Evolutionary conservation across 805 yeast genomes (phyloP).

Genomic region (Aciculoconidium aculeatum): DNA sequence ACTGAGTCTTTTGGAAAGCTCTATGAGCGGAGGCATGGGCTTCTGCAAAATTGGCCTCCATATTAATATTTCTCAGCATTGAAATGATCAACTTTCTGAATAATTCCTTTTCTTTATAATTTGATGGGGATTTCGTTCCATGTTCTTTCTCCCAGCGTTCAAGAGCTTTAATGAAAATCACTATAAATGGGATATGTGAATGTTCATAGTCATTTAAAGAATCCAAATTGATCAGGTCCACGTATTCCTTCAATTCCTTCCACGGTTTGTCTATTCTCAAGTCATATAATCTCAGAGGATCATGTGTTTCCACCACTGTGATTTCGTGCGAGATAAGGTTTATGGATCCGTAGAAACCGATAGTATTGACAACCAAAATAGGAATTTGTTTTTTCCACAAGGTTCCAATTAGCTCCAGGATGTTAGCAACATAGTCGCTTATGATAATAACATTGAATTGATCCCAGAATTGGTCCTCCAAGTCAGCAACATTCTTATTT

Average conservation of each 20-base stretch:
- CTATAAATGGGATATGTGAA: slow-evolving; percentile 66
- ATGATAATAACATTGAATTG: slow-evolving; percentile 47
- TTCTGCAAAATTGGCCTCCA: slow-evolving; percentile 43
- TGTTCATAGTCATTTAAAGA: slow-evolving; percentile 37
- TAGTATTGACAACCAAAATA: slow-evolving; percentile 41
- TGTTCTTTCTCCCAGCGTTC: slow-evolving; percentile 34
- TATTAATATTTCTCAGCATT: slow-evolving; percentile 42
- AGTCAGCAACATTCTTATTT: slow-evolving; percentile 9
- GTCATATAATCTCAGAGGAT: slow-evolving; percentile 58
- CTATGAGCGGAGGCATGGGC: slow-evolving; percentile 31
- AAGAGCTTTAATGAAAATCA: slow-evolving; percentile 53
- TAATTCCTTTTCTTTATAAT: slow-evolving; percentile 35
- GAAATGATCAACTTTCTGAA: slow-evolving; percentile 32
- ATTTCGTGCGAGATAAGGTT: slow-evolving; percentile 50
- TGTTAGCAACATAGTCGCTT: slow-evolving; percentile 20
- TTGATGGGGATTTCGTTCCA: slow-evolving; percentile 25
- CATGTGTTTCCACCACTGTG: slow-evolving; percentile 69
- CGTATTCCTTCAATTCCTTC: slow-evolving; percentile 52
- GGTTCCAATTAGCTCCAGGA: slow-evolving; percentile 24
- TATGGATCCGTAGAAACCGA: slow-evolving; percentile 64
- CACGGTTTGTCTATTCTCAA: slow-evolving; percentile 67
- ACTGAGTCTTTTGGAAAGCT: slow-evolving; percentile 29
- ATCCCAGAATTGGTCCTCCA: slow-evolving; percentile 36
- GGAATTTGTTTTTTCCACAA: slow-evolving; percentile 49
- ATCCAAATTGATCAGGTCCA: slow-evolving; percentile 46